Conservation (phyloP, 1,284 basidiomycete genomes). For the Trametes versicolor region DNA sequence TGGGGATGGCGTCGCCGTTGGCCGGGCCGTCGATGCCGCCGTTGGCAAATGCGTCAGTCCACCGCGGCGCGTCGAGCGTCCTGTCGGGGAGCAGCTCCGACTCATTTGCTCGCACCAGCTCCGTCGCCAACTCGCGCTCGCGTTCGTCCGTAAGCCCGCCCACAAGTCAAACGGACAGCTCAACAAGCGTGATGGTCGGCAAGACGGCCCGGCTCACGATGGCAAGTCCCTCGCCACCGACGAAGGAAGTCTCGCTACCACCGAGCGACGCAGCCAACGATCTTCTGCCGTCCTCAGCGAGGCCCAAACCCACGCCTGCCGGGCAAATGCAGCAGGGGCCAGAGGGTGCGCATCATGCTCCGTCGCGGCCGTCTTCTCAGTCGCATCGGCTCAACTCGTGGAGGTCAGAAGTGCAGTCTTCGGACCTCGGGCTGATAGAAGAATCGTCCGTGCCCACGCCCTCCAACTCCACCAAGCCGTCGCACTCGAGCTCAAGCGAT, state of each 20-base stretch:
- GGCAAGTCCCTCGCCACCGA: conserved; percentile 29
- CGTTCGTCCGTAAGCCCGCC: conserved; percentile 32
- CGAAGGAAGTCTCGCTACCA: conserved; percentile 18
- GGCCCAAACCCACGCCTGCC: conserved; percentile 4
- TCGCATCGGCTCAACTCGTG: conserved; percentile 41
- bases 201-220: conserved; percentile 33
- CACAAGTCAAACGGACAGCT: conserved; percentile 34
- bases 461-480: conserved; percentile 5
- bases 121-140: conserved; percentile 11
- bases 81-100: conserved; percentile 34
- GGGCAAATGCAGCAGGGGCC: conserved; percentile 5
- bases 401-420: conserved; percentile 41
- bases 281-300: conserved; percentile 17
- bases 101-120: conserved; percentile 20
- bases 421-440: conserved; percentile 12
- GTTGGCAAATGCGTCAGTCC: background rate
- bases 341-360: conserved; percentile 17
- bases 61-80: conserved; percentile 17
- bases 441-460: background rate
- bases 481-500: conserved; percentile 1
- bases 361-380: conserved; percentile 25
- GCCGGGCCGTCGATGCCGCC: background rate
- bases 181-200: conserved; percentile 33
- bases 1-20: background rate
- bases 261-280: conserved; percentile 7